Percentiles rank a stretch among this genome's conserved stretches.
Evolutionary conservation across 176 grass and related monocot genomes (phyloP).

Genomic region (Panicum miliaceum): DNA sequence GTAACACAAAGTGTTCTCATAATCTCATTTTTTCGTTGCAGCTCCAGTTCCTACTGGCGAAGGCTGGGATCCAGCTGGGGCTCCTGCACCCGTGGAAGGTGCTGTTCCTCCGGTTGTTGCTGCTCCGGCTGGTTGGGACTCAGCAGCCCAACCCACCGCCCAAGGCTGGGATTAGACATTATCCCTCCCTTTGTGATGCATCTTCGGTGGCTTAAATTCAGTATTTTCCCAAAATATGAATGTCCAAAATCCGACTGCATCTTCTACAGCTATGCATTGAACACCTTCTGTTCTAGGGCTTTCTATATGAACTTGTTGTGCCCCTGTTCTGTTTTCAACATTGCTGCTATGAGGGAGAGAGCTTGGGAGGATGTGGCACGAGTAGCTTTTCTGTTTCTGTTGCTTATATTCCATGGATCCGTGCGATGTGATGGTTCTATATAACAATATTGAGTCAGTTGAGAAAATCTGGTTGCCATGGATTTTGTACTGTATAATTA

Average conservation of each 20-base stretch:
- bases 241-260: not conserved
- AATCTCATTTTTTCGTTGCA: constrained; percentile 30
- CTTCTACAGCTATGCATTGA: constrained; percentile 30
- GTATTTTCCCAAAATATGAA: constrained; percentile 38
- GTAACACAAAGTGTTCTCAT: not conserved
- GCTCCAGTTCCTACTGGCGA: constrained; percentile 60
- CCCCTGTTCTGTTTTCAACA: constrained; percentile 26
- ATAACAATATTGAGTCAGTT: not conserved
- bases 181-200: not conserved
- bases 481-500: not conserved
- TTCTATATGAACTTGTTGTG: constrained; percentile 38
- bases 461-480: not conserved
- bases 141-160: constrained; percentile 41
- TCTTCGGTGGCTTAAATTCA: constrained; percentile 24
- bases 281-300: constrained; percentile 20
- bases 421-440: not conserved
- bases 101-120: constrained; percentile 29
- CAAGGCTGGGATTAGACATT: constrained; percentile 64
- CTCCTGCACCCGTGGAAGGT: constrained; percentile 45
- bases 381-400: constrained; percentile 8
- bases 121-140: constrained; percentile 68
- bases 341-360: not conserved
- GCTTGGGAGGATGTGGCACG: constrained; percentile 34
- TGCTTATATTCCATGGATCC: not conserved
- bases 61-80: constrained; percentile 67